Conservation (phyloP, 352 stramenopile species). For the Globisporangium acanthophoron region DNA sequence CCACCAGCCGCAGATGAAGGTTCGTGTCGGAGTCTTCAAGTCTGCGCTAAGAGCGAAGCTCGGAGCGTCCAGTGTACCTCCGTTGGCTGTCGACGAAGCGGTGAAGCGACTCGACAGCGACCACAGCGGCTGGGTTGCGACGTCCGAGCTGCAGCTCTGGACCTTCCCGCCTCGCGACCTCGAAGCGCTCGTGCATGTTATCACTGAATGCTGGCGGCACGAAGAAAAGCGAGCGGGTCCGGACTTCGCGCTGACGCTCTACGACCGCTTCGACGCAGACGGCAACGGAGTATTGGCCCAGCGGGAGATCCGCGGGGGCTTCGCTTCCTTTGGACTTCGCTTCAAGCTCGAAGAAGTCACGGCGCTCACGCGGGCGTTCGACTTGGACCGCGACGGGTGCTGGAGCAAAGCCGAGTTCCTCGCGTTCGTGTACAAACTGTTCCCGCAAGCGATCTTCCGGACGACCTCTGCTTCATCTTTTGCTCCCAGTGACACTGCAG, state of each 20-base stretch:
- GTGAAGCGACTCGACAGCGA: slow-evolving; percentile 48
- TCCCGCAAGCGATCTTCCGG: slow-evolving; percentile 14
- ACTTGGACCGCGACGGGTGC: slow-evolving; percentile 44
- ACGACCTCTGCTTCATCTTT: background rate
- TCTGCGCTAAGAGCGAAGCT: slow-evolving; percentile 27
- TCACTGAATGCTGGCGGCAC: slow-evolving; percentile 26
- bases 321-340: slow-evolving; percentile 30
- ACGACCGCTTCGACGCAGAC: slow-evolving; percentile 49
- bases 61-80: slow-evolving; percentile 8
- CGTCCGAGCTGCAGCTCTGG: slow-evolving; percentile 43
- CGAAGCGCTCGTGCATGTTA: slow-evolving; percentile 43
- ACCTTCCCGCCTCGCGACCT: slow-evolving; percentile 50
- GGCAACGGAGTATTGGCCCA: slow-evolving; percentile 52
- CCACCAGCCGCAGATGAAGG: slow-evolving; percentile 22
- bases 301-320: slow-evolving; percentile 45
- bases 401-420: slow-evolving; percentile 49
- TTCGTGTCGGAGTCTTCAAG: slow-evolving; percentile 59
- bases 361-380: slow-evolving; percentile 46
- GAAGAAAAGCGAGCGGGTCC: slow-evolving; percentile 12
- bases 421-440: slow-evolving; percentile 32
- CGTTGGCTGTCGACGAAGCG: slow-evolving; percentile 26
- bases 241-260: slow-evolving; percentile 27
- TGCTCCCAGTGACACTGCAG: no score
- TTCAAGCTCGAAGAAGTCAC: slow-evolving; percentile 37
- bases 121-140: slow-evolving; percentile 64